Evolutionary conservation across 2,329 filamentous ascomycete species (phyloP).

Genomic region (Penicillium oxalicum): DNA sequence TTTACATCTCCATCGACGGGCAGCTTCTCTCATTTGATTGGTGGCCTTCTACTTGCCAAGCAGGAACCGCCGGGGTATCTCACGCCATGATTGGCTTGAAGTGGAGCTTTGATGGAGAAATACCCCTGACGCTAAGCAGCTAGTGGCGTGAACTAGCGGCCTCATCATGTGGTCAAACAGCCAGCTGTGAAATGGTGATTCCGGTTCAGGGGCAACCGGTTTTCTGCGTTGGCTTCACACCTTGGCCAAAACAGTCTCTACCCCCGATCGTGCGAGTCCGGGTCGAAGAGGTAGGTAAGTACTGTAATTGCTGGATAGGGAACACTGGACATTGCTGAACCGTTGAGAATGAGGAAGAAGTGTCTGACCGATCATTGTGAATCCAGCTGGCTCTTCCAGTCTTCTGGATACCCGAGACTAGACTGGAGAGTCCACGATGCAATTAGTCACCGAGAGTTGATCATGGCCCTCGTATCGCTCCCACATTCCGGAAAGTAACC

Average conservation of each 20-base stretch:
- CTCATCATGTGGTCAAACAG: conserved; percentile 5
- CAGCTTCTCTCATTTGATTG: conserved; percentile 12
- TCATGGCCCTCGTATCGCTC: too few relatives aligned
- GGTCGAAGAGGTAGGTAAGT: too few relatives aligned
- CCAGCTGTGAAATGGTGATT: not conserved
- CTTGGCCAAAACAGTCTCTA: not conserved
- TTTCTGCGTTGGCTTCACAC: not conserved
- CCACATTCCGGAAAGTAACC: too few relatives aligned
- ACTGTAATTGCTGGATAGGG: too few relatives aligned
- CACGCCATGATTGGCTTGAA: conserved; percentile 8
- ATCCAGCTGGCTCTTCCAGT: too few relatives aligned
- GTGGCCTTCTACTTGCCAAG: conserved; percentile 15
- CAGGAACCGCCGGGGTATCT: conserved; percentile 17
- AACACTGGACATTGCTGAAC: too few relatives aligned
- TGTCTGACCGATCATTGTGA: too few relatives aligned
- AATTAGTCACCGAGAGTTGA: too few relatives aligned
- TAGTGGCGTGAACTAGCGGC: conserved; percentile 7
- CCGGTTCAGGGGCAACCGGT: conserved; percentile 10
- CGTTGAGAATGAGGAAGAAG: too few relatives aligned
- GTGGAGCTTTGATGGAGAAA: not conserved
- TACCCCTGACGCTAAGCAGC: conserved; percentile 18
- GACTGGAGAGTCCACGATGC: too few relatives aligned
- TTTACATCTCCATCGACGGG: not conserved
- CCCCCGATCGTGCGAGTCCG: too few relatives aligned
- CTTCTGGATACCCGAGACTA: too few relatives aligned